These are phyloP conservation scores for Yarrowia galli DNA, from an alignment of 1,139 yeast species.

Conservation along the genomic window DNA sequence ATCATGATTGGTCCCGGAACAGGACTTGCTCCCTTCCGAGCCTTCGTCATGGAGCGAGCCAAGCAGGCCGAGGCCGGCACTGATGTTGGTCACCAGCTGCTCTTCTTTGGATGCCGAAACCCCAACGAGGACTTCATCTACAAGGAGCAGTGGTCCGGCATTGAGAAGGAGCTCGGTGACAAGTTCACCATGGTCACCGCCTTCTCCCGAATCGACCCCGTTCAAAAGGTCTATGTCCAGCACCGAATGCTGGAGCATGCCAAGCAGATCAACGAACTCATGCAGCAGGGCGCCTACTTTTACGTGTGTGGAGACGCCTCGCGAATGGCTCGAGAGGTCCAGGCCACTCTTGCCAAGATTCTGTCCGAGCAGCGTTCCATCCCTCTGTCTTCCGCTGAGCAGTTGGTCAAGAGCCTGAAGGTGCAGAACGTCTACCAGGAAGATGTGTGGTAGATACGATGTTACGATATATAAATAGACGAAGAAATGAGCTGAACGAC, in stretches of 20 bases:
- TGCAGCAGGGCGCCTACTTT: slow-evolving; percentile 80
- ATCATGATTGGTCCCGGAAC: slow-evolving; percentile 98
- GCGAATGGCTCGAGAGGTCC: slow-evolving; percentile 97
- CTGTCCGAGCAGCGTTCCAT: slow-evolving; percentile 66
- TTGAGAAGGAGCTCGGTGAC: slow-evolving; percentile 68
- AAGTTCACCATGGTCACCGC: slow-evolving; percentile 76
- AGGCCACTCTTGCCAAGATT: slow-evolving; percentile 69
- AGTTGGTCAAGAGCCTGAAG: slow-evolving; percentile 78
- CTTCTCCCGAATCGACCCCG: slow-evolving; percentile 72
- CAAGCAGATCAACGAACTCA: slow-evolving; percentile 61
- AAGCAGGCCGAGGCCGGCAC: slow-evolving; percentile 60
- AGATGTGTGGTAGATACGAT: slow-evolving; percentile 80
- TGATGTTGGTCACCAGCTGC: slow-evolving; percentile 72
- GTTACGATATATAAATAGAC: slow-evolving; percentile 29
- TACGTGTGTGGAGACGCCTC: slow-evolving; percentile 98
- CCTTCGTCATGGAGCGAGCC: slow-evolving; percentile 85
- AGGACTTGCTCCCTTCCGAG: slow-evolving; percentile 98
- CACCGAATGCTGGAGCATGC: slow-evolving; percentile 70
- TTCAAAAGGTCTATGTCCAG: slow-evolving; percentile 84
- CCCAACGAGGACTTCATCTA: slow-evolving; percentile 79
- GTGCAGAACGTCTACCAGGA: slow-evolving; percentile 92
- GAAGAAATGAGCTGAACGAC: slow-evolving; percentile 24
- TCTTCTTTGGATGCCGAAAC: slow-evolving; percentile 88
- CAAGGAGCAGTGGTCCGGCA: slow-evolving; percentile 80
- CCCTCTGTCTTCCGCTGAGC: slow-evolving; percentile 72